These are phyloP conservation scores for Arxiozyma heterogenica DNA, from an alignment of 1,139 yeast species.

Conservation along the genomic window DNA sequence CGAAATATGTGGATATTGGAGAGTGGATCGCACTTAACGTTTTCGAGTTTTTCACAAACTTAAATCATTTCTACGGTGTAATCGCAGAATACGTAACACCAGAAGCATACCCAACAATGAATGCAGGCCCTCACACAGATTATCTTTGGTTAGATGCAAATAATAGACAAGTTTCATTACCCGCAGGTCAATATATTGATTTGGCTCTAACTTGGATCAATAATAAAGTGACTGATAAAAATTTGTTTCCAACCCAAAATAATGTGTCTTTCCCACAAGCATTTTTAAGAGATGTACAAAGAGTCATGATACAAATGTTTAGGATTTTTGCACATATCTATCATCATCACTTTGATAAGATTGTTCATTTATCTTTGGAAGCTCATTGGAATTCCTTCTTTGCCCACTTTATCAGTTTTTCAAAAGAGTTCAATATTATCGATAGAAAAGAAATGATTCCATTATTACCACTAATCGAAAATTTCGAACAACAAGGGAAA, in stretches of 20 bases:
- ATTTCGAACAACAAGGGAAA: slow-evolving; percentile 79
- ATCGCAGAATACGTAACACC: slow-evolving; percentile 84
- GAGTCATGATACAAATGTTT: slow-evolving; percentile 85
- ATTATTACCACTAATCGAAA: slow-evolving; percentile 62
- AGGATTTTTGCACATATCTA: slow-evolving; percentile 94
- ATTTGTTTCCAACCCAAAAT: slow-evolving; percentile 82
- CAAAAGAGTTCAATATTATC: slow-evolving; percentile 71
- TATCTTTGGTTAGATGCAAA: slow-evolving; percentile 83
- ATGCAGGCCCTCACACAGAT: slow-evolving; percentile 87
- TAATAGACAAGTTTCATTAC: slow-evolving; percentile 70
- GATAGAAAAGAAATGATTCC: slow-evolving; percentile 79
- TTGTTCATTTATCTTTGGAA: slow-evolving; percentile 80
- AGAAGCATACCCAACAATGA: slow-evolving; percentile 86
- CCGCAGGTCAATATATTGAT: slow-evolving; percentile 90
- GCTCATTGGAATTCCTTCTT: slow-evolving; percentile 98
- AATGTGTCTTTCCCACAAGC: slow-evolving; percentile 92
- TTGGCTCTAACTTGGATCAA: slow-evolving; percentile 87
- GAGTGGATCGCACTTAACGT: slow-evolving; percentile 95
- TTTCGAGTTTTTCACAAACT: slow-evolving; percentile 78
- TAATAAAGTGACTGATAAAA: slow-evolving; percentile 78
- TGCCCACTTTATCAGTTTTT: slow-evolving; percentile 87
- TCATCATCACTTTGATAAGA: slow-evolving; percentile 86
- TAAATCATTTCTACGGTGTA: slow-evolving; percentile 82
- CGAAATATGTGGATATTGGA: slow-evolving; percentile 85
- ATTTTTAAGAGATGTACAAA: slow-evolving; percentile 72